These are phyloP conservation scores for Mortierella sp. DNA, from an alignment of 371 early-diverging fungal genomes.

Conservation along the genomic window DNA sequence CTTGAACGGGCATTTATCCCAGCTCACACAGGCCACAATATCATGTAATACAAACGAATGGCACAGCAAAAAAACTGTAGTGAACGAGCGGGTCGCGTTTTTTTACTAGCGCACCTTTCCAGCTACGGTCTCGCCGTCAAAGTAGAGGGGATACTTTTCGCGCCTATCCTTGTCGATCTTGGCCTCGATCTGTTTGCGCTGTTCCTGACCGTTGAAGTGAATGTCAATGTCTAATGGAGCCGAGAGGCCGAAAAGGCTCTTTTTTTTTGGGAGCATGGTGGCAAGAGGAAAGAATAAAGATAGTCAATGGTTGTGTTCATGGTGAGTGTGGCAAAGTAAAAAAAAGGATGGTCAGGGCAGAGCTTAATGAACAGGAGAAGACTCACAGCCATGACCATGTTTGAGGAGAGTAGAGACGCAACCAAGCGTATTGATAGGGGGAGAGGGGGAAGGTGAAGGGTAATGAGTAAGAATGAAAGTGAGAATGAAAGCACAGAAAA, in stretches of 20 bases:
- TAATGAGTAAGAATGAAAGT: neutral
- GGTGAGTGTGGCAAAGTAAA: neutral
- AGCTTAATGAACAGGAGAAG: neutral
- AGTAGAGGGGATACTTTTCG: conserved; percentile 92
- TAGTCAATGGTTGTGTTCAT: neutral
- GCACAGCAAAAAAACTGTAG: neutral
- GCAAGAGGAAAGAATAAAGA: neutral
- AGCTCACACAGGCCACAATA: neutral
- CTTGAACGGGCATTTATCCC: neutral
- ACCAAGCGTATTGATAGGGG: neutral
- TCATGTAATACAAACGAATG: neutral
- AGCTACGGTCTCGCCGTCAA: conserved; percentile 94
- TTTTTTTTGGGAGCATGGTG: conserved; percentile 39
- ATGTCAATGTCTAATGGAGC: conserved; percentile 92
- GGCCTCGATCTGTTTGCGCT: conserved; percentile 88
- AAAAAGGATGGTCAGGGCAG: neutral
- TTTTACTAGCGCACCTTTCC: conserved; percentile 82
- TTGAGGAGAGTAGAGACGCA: neutral
- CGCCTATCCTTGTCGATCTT: conserved; percentile 90
- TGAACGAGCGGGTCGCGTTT: neutral
- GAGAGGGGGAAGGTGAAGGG: neutral
- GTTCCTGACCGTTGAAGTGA: conserved; percentile 78
- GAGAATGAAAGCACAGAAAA: neutral
- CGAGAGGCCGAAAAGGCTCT: conserved; percentile 89
- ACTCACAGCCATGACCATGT: conserved; percentile 51